Base-by-base conservation (phyloP, 1,284 basidiomycete species). In the Cutaneotrichosporon curvatum region DNA sequence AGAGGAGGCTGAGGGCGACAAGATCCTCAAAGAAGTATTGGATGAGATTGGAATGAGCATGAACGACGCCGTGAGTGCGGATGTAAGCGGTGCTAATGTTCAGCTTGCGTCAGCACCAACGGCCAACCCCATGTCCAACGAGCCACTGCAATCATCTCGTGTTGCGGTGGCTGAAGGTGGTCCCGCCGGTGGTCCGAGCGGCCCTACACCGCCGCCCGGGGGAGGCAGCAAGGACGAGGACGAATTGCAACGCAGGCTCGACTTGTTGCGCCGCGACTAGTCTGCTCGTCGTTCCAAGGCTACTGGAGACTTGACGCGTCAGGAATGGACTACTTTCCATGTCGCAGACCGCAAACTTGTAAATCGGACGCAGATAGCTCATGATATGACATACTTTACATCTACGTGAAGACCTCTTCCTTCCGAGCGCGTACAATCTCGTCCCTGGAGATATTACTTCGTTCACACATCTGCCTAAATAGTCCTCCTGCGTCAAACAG, bases 41-140 rank as follows among this genome's bases (percentile, higher is more conserved):
- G 95, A 98, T 61, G 95, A 98, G 75, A 96, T 99, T 53, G 95
- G 94, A 19, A 84, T 99, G 48, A 81, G 79, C 55, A 76, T 97
- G 50, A 86, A 85, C 3, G 95, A 98, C 70, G 84, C 94, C 76
- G 92, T 87, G 62, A 59, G 76, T 4, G 4, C 28, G 8, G 14
- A 15, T 14, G 32, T 11, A n/a, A 1, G 4, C 7, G 42, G 19
- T 2, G 14, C 2, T 10, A 21, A 18, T 16, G 18, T 30, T 4
- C 33, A 61, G 88, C 81, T 95, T 48, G 81, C 81, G 6, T 87
- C 91, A 40, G 80, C 87, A 4, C 91, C 91, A 1, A 83, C 80
- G 18, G 80, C 82, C 22, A 75, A 87, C 37, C 81, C 71, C 4
- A 43, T 78, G 3, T 62, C 79, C 20, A 73, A 81, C 2, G 79